These are phyloP conservation scores for Cicer arietinum DNA, from an alignment of 306 rosid species.

Conservation along the genomic window DNA sequence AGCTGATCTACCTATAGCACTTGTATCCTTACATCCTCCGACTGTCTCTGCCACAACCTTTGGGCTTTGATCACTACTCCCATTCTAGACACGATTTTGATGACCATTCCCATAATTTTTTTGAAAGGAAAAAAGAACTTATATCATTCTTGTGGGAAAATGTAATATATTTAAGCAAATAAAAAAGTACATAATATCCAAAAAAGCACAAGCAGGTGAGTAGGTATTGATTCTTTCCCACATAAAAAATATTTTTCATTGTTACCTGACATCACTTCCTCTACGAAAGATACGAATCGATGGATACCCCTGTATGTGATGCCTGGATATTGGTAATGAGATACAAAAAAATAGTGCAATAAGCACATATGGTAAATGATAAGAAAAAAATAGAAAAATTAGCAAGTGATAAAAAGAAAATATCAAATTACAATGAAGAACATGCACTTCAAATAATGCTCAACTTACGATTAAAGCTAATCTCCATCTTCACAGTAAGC, in stretches of 20 bases:
- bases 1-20: slow-evolving; percentile 29
- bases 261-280: slow-evolving; percentile 94
- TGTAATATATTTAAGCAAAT: slow-evolving; percentile 21
- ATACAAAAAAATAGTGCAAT: slow-evolving; percentile 32
- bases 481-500: slow-evolving; percentile 32
- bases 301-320: slow-evolving; percentile 99
- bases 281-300: slow-evolving; percentile 95
- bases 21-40: slow-evolving; percentile 15
- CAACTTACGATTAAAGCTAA: slow-evolving; percentile 22
- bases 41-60: slow-evolving; percentile 21
- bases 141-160: slow-evolving; percentile 11
- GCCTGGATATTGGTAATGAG: slow-evolving; percentile 58
- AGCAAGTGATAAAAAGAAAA: slow-evolving; percentile 11
- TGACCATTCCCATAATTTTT: slow-evolving; percentile 8
- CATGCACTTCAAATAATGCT: slow-evolving; percentile 37
- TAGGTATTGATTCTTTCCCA: slow-evolving; percentile 6
- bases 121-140: background rate
- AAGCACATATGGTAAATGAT: slow-evolving; percentile 27
- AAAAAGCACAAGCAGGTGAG: background rate
- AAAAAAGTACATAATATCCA: slow-evolving; percentile 7
- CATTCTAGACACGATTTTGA: slow-evolving; percentile 9
- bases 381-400: slow-evolving; percentile 25
- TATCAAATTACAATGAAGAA: slow-evolving; percentile 42
- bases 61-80: slow-evolving; percentile 19
- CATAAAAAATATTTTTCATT: background rate